Evolutionary conservation across 176 grass and related monocot genomes (phyloP), one percentile per base, ranked within the genome.

Genomic region (Dendrocalamus sinicus): DNA sequence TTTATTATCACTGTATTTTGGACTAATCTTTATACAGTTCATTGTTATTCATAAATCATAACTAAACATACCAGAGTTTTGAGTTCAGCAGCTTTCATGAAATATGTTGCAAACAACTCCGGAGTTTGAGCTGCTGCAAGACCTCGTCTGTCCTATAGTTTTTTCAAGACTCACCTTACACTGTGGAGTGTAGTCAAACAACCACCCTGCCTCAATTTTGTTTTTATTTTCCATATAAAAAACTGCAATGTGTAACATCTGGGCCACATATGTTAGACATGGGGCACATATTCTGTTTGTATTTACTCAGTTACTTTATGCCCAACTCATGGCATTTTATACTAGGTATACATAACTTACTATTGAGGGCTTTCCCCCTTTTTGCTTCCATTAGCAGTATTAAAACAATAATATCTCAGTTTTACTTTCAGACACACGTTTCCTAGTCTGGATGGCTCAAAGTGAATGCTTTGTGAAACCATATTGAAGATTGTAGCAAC

Each of bases 401-500:
- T 35, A 32, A 14, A 65, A 65, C 6, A 65, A 3, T 65, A 32
- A 32, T 65, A 19, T 66, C 61, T 13, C 45, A 50, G 16, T 79
- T 64, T 79, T 50, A 48, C 61, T 66, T 79, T 11, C 26, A 28
- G 60, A 30, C 24, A 65, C 60, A 48, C 60, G 13, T 65, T 79
- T 50, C 24, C 47, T 52, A 9, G 23, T 52, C 17, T 80, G 44
- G 46, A 80, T 63, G 28, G 26, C 51, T 26, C 45, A 67, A 67
- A 80, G 46, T 17, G 11, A 6, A 51, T 32, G 60, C 48, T 80
- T 67, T 79, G 23, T 79, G 23, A 64, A 65, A 65, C 41, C 60
- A 47, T 9, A 24, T 79, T 79, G 58, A 60, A 60, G 20, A 60
- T 79, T 79, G 52, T 59, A 78, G 22, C 9, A 60, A 23, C 22